These are phyloP conservation scores for Neoscytalidium dimidiatum DNA, from an alignment of 2,329 filamentous ascomycete species.

Conservation along the genomic window DNA sequence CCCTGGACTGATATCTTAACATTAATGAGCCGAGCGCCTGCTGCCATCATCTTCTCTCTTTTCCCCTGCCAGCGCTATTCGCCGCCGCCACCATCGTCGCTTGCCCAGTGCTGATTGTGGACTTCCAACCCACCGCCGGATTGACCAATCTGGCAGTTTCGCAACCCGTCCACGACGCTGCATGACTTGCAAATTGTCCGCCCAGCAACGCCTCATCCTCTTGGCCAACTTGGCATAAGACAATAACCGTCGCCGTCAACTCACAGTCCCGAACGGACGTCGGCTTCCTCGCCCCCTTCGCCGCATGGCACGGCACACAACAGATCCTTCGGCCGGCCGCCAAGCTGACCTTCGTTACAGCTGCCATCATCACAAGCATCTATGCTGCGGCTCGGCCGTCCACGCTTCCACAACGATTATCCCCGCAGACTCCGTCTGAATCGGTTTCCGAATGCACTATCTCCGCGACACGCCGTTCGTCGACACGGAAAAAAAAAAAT, in stretches of 20 bases:
- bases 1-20: background rate
- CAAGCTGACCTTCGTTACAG: background rate
- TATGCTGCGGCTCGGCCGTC: background rate
- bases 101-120: background rate
- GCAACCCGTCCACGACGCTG: background rate
- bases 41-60: background rate
- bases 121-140: background rate
- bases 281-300: background rate
- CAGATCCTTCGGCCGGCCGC: background rate
- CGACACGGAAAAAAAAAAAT: background rate
- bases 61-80: background rate
- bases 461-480: background rate
- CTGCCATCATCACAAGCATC: background rate
- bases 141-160: background rate
- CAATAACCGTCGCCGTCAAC: background rate
- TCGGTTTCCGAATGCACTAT: background rate
- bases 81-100: background rate
- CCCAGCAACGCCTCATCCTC: constrained; percentile 1
- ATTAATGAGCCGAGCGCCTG: background rate
- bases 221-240: constrained; percentile 10
- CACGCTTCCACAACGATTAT: background rate
- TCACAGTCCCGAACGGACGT: background rate
- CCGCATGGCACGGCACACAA: background rate
- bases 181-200: background rate
- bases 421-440: background rate